Base-by-base conservation (phyloP, 2,329 filamentous ascomycete genomes). In the Elsinoe necatrix region DNA sequence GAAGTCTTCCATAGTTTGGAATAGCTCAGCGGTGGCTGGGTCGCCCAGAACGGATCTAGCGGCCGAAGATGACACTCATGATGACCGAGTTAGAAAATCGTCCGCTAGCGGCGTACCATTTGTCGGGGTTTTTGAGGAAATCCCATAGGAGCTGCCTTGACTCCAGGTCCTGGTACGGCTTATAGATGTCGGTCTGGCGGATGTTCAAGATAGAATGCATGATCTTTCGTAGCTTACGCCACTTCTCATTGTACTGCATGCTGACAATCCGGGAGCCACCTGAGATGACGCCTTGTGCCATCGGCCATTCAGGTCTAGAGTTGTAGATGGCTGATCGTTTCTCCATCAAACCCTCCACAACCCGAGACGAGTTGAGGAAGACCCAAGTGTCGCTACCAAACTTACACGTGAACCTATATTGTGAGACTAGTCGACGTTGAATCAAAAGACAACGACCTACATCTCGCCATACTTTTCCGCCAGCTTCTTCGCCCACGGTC, bases 81-180 rank as follows among this genome's bases (percentile, higher is more conserved):
- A 68, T 76, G 54, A 78, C 72, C 58, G 74, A 77, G 59, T 80
- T 79, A 51, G 70, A 75, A 58, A 71, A 77, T 2, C 78, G 67
- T 60, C 74, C 74, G 0, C 76, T 48, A n/a, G 39, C 42, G 71
- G 60, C 78, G 75, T 27, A 68, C 56, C 74, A 78, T 77, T 74
- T 58, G 23, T 71, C 67, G 0, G 76, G 75, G 0, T 64, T 57
- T 0, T 67, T 45, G 14, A 74, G 57, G 59, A 74, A 74, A 60
- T 80, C 77, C 8, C 66, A 62, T 3, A 78, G 57, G 68, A 79
- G 72, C 63, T 79, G 76, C 1, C 66, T 65, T 0, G 71, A 72
- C 62, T 81, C 78, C 0, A 77, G 77, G 56, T 80, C 67, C 39
- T 73, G 67, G 0, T 79, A 54, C 0, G 65, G 58, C 47, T 71